phyloP scores from a whole-genome alignment of 768 basidiomycete species.

The Collybia nuda region DNA sequence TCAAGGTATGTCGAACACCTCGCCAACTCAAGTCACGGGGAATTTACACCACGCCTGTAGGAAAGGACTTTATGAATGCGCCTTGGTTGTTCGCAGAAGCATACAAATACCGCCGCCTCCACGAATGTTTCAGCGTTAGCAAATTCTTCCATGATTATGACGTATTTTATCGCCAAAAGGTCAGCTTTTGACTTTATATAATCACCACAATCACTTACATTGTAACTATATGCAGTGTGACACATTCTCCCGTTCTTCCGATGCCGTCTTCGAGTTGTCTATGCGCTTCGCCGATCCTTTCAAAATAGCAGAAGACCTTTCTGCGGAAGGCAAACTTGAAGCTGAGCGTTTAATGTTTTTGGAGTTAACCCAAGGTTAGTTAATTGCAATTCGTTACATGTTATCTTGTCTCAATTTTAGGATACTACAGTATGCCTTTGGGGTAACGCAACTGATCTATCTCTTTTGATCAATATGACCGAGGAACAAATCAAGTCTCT shows the following conservation, averaged over 20 bases:
- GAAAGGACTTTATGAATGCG: slow-evolving; percentile 92
- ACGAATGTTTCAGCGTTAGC: slow-evolving; percentile 91
- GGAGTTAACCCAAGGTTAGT: slow-evolving; percentile 85
- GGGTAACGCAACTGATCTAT: slow-evolving; percentile 97
- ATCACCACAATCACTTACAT: slow-evolving; percentile 6
- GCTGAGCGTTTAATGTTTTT: slow-evolving; percentile 85
- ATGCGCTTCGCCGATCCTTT: slow-evolving; percentile 89
- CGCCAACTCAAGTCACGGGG: not conserved
- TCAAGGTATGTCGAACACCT: slow-evolving; percentile 54
- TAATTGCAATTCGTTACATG: not conserved
- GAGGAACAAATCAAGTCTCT: slow-evolving; percentile 96
- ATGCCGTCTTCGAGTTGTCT: slow-evolving; percentile 93
- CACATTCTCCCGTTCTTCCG: slow-evolving; percentile 89
- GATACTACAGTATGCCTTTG: slow-evolving; percentile 75
- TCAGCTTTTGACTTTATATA: slow-evolving; percentile 15
- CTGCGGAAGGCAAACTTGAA: slow-evolving; percentile 58
- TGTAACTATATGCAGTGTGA: slow-evolving; percentile 59
- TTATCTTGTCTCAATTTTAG: slow-evolving; percentile 4
- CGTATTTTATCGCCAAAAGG: slow-evolving; percentile 94
- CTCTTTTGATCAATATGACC: slow-evolving; percentile 94
- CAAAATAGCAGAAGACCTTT: slow-evolving; percentile 53
- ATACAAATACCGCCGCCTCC: slow-evolving; percentile 88
- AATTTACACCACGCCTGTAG: slow-evolving; percentile 27
- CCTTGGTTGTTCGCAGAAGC: slow-evolving; percentile 97
- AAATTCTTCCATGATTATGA: slow-evolving; percentile 91